Percentiles rank a stretch among this genome's conserved stretches.
Evolutionary conservation across 139 green algal genomes (phyloP).

Genomic region (Chlamydomonas incerta): DNA sequence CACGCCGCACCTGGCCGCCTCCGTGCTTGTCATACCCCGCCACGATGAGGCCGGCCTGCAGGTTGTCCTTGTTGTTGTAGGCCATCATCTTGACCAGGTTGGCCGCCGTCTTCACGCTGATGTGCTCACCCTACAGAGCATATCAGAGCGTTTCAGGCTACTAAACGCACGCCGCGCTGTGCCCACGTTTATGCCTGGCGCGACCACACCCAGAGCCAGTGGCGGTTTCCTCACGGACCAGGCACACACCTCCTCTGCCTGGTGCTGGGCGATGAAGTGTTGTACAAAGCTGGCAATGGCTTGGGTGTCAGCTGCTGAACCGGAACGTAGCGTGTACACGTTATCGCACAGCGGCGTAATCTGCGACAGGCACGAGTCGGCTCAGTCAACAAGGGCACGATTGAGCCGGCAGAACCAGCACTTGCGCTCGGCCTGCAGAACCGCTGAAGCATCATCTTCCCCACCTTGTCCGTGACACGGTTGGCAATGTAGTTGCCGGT

Average conservation of each 20-base stretch:
- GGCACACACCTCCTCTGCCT: constrained; percentile 69
- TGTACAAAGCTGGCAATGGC: constrained; percentile 73
- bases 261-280: constrained; percentile 73
- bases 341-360: constrained; percentile 73
- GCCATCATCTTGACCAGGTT: constrained; percentile 81
- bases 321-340: constrained; percentile 69
- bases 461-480: constrained; percentile 85
- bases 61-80: constrained; percentile 91
- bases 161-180: too few species aligned
- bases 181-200: too few species aligned
- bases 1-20: constrained; percentile 77
- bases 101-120: constrained; percentile 84
- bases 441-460: too few species aligned
- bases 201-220: too few species aligned
- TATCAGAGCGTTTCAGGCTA: too few species aligned
- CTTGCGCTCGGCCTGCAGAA: too few species aligned
- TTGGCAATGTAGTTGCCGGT: constrained; percentile 95
- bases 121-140: constrained; percentile 50
- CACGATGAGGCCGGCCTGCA: constrained; percentile 67
- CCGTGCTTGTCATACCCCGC: constrained; percentile 73
- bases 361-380: not conserved
- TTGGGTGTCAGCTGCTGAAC: constrained; percentile 71
- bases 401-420: too few species aligned
- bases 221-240: too few species aligned
- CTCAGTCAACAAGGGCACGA: too few species aligned